These are phyloP conservation scores for Trichoderma hamatum DNA, from an alignment of 2,329 filamentous ascomycete genomes.

Conservation along the genomic window DNA sequence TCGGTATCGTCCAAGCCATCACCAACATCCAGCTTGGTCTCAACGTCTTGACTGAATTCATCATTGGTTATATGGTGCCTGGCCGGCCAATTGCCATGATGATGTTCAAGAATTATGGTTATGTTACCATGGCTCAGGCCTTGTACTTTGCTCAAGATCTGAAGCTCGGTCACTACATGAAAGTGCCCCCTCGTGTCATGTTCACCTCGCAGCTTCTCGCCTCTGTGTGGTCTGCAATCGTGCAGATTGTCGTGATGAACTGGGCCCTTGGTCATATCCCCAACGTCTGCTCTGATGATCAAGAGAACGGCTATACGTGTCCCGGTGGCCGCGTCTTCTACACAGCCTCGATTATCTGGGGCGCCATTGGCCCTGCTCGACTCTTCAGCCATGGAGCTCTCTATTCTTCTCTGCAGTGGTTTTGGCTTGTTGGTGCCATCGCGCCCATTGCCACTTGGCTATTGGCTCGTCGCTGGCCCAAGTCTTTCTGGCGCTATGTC, in stretches of 20 bases:
- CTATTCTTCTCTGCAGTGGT: slow-evolving; percentile 68
- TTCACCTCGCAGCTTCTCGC: slow-evolving; percentile 63
- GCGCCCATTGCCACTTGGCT: slow-evolving; percentile 67
- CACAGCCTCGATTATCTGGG: slow-evolving; percentile 73
- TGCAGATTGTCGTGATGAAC: slow-evolving; percentile 68
- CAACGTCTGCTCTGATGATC: slow-evolving; percentile 58
- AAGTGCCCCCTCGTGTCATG: slow-evolving; percentile 63
- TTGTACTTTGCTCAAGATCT: slow-evolving; percentile 67
- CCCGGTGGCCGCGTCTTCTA: slow-evolving; percentile 62
- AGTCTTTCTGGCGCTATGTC: slow-evolving; percentile 65
- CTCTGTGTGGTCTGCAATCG: slow-evolving; percentile 62
- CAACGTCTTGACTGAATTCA: slow-evolving; percentile 73
- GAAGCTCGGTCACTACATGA: slow-evolving; percentile 72
- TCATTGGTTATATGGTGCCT: slow-evolving; percentile 73
- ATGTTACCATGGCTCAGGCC: slow-evolving; percentile 68
- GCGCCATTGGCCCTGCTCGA: slow-evolving; percentile 69
- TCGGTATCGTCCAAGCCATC: slow-evolving; percentile 64
- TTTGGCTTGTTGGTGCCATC: slow-evolving; percentile 68
- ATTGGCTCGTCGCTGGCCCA: slow-evolving; percentile 63
- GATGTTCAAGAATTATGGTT: slow-evolving; percentile 77
- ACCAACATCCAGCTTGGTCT: slow-evolving; percentile 67
- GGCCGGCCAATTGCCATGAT: slow-evolving; percentile 73
- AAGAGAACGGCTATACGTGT: slow-evolving; percentile 61
- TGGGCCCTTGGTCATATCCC: slow-evolving; percentile 66
- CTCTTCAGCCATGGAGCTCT: slow-evolving; percentile 67